phyloP scores from a whole-genome alignment of 208 protist species.

The Acanthamoeba healyi region DNA sequence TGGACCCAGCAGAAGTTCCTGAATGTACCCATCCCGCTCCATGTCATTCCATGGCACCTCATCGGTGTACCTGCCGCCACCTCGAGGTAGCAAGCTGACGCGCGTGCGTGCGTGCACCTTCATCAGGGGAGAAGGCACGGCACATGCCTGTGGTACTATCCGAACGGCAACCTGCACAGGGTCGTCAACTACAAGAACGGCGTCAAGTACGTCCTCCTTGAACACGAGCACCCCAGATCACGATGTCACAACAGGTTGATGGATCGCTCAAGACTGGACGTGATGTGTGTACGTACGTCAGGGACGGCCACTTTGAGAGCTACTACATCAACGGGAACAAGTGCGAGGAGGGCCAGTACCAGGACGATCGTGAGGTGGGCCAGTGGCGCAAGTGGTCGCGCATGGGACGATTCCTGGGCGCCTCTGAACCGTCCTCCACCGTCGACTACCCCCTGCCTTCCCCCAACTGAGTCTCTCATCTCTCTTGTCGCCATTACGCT shows the following conservation, averaged over 20 bases:
- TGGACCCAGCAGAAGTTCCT: conserved; percentile 26
- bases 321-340: conserved; percentile 3
- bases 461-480: too few relatives aligned
- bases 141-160: conserved; percentile 15
- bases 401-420: conserved; percentile 16
- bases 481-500: too few relatives aligned
- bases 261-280: not conserved
- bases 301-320: not conserved
- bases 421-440: not conserved
- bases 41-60: too few relatives aligned
- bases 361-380: conserved; percentile 9
- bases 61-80: too few relatives aligned
- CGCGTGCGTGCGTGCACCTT: too few relatives aligned
- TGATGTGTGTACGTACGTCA: not conserved
- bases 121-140: conserved; percentile 23
- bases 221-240: not conserved
- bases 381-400: conserved; percentile 45
- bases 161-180: not conserved
- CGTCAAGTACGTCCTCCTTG: not conserved
- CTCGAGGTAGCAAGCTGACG: too few relatives aligned
- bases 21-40: not conserved
- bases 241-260: not conserved
- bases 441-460: not conserved
- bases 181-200: conserved; percentile 9
- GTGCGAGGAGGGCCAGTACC: conserved; percentile 49